phyloP scores from a whole-genome alignment of 441 rosid species.

The Codiaeum variegatum region DNA sequence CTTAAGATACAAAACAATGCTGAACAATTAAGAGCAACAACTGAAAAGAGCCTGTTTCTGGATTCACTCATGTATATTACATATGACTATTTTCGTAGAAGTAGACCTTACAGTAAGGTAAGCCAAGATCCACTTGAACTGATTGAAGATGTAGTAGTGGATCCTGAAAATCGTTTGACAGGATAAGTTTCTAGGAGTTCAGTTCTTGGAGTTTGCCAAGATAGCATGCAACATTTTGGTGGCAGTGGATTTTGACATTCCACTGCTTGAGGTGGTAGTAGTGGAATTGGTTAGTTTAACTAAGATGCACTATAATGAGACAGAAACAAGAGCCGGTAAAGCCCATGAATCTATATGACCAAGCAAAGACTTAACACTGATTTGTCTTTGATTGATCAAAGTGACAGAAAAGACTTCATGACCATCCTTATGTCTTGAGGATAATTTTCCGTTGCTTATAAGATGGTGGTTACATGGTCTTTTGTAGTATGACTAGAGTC shows the following conservation, averaged over 20 bases:
- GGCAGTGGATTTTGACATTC: not conserved
- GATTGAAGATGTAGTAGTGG: constrained; percentile 24
- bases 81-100: constrained; percentile 45
- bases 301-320: not conserved
- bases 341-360: not conserved
- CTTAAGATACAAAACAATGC: constrained; percentile 21
- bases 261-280: not conserved
- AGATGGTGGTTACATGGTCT: not conserved
- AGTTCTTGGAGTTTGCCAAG: not conserved
- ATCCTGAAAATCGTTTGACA: constrained; percentile 12
- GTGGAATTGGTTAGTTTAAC: not conserved
- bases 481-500: not conserved
- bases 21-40: constrained; percentile 25
- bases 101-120: constrained; percentile 23
- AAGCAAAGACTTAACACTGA: not conserved
- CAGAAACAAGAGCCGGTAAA: not conserved
- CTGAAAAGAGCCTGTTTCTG: constrained; percentile 49
- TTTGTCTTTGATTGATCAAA: not conserved
- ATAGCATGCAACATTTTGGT: not conserved
- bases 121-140: constrained; percentile 22
- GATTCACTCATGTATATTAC: constrained; percentile 70
- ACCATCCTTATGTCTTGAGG: not conserved
- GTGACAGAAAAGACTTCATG: not conserved
- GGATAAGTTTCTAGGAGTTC: not conserved
- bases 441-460: not conserved